Percentiles rank a stretch among this genome's conserved stretches.
Conservation (phyloP, 2,329 filamentous ascomycete species). For the Fusarium newnesense region DNA sequence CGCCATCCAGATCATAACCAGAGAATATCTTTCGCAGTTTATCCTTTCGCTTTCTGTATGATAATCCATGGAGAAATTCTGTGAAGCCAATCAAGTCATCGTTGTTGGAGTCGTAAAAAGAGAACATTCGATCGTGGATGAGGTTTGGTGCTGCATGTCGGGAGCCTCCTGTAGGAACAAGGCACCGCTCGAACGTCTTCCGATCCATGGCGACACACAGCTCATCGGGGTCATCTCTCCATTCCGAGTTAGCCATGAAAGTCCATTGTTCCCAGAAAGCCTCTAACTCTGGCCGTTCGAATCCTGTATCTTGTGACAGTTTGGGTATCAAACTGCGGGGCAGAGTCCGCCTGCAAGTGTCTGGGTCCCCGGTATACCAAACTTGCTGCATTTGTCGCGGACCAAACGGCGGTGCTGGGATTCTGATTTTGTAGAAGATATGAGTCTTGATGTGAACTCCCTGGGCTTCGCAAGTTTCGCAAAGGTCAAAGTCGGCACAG, state of each 20-base stretch:
- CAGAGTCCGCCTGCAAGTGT: constrained; percentile 74
- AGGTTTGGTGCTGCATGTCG: constrained; percentile 84
- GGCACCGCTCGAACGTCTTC: constrained; percentile 90
- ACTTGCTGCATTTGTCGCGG: constrained; percentile 82
- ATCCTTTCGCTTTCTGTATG: constrained; percentile 74
- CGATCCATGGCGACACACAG: constrained; percentile 88
- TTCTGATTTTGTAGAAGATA: constrained; percentile 94
- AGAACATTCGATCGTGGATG: constrained; percentile 95
- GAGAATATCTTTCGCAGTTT: constrained; percentile 81
- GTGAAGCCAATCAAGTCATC: constrained; percentile 92
- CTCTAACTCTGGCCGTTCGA: constrained; percentile 89
- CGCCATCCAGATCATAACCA: constrained; percentile 89
- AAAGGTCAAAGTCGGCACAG: constrained; percentile 95
- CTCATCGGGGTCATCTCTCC: constrained; percentile 81
- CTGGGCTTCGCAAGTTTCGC: constrained; percentile 88
- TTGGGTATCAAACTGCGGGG: constrained; percentile 73
- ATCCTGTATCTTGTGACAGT: constrained; percentile 76
- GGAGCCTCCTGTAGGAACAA: constrained; percentile 85
- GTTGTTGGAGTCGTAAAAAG: constrained; percentile 92
- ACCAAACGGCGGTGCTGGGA: constrained; percentile 87
- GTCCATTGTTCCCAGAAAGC: constrained; percentile 98
- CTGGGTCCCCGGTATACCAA: constrained; percentile 90
- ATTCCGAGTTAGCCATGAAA: constrained; percentile 88
- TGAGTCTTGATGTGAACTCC: constrained; percentile 87
- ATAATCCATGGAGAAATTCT: constrained; percentile 87